Percentiles rank a stretch among this genome's conserved stretches.
Conservation (phyloP, 2,329 filamentous ascomycete species). For the Arthroderma sp. region DNA sequence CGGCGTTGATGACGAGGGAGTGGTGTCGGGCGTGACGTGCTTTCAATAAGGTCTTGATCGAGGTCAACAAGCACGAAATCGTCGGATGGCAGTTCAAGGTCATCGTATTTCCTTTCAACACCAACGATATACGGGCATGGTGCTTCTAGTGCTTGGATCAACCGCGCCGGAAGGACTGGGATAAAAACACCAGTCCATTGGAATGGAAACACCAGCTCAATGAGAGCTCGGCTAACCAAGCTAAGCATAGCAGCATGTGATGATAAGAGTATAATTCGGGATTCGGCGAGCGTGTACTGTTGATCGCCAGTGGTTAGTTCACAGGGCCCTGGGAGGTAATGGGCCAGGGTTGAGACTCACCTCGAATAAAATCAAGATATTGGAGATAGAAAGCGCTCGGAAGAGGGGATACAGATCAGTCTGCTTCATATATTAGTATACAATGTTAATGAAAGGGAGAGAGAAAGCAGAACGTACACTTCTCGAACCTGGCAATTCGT, state of each 20-base stretch:
- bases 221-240: constrained; percentile 75
- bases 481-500: constrained; percentile 83
- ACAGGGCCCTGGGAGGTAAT: neutral
- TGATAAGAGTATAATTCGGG: constrained; percentile 88
- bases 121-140: constrained; percentile 96
- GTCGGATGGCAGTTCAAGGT: constrained; percentile 62
- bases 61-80: constrained; percentile 93
- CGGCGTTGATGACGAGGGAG: constrained; percentile 79
- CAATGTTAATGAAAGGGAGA: neutral
- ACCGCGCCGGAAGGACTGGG: constrained; percentile 71
- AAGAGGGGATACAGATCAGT: constrained; percentile 91
- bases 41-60: constrained; percentile 80
- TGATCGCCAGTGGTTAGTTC: constrained; percentile 3
- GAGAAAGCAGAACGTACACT: constrained; percentile 35
- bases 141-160: constrained; percentile 83
- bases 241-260: constrained; percentile 95
- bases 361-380: constrained; percentile 84
- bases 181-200: constrained; percentile 94
- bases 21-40: constrained; percentile 60
- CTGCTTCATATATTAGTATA: constrained; percentile 12
- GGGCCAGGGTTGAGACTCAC: constrained; percentile 13
- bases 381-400: constrained; percentile 74
- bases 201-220: constrained; percentile 74
- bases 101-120: constrained; percentile 71
- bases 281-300: constrained; percentile 73